Percentiles rank a stretch among this genome's conserved stretches.
Conservation (phyloP, 371 early-diverging fungal species). For the Chytridium lagenaria region DNA sequence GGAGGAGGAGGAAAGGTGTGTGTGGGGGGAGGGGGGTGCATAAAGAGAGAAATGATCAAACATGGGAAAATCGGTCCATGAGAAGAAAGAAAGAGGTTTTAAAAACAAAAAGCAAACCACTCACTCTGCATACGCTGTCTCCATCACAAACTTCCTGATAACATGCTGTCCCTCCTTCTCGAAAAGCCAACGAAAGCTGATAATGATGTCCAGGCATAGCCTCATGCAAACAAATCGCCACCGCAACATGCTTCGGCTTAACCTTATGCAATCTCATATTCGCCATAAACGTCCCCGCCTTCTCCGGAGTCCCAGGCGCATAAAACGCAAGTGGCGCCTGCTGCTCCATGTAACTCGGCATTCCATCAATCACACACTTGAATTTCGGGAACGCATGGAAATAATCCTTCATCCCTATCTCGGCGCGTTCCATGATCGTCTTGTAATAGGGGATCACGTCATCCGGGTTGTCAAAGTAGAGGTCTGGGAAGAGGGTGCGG, state of each 20-base stretch:
- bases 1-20: too few species aligned
- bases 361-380: constrained; percentile 37
- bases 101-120: too few species aligned
- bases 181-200: constrained; percentile 42
- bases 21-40: too few species aligned
- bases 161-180: constrained; percentile 40
- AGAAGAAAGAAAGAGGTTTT: too few species aligned
- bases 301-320: constrained; percentile 39
- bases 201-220: constrained; percentile 57
- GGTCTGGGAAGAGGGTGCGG: constrained; percentile 24
- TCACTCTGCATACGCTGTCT: constrained; percentile 45
- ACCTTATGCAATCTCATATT: constrained; percentile 43
- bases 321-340: constrained; percentile 43
- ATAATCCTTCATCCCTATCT: constrained; percentile 40
- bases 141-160: constrained; percentile 34
- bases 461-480: constrained; percentile 27
- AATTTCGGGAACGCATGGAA: constrained; percentile 45
- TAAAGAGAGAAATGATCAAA: too few species aligned
- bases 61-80: too few species aligned
- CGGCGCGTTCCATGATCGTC: constrained; percentile 45
- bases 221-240: constrained; percentile 49
- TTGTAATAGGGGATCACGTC: constrained; percentile 30
- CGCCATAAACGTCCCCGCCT: constrained; percentile 37
- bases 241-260: constrained; percentile 38
- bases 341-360: constrained; percentile 39